These are phyloP conservation scores for Quercus berberidifolia DNA, from an alignment of 306 rosid species.

Conservation along the genomic window DNA sequence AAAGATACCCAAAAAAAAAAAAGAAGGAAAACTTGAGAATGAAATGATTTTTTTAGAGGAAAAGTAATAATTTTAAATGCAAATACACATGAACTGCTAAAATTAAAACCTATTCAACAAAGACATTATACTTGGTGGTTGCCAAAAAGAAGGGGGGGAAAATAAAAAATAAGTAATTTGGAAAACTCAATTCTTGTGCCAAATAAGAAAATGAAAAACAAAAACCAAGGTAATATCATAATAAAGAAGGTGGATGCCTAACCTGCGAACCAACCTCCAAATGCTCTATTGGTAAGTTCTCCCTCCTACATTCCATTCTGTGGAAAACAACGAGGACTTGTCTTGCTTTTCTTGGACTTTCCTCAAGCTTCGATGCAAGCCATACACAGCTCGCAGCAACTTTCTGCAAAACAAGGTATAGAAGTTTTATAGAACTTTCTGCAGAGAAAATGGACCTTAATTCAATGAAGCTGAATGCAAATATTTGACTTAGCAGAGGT, in stretches of 20 bases:
- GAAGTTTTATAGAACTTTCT: background rate
- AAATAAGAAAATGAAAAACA: background rate
- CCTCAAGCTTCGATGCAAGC: conserved; percentile 51
- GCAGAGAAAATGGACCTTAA: background rate
- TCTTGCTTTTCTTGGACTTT: conserved; percentile 72
- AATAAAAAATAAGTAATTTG: background rate
- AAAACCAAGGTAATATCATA: background rate
- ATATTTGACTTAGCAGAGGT: background rate
- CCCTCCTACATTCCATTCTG: conserved; percentile 95
- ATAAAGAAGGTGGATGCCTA: conserved; percentile 18
- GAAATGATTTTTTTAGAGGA: background rate
- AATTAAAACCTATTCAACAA: background rate
- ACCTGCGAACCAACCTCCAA: conserved; percentile 88
- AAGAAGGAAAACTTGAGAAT: too few relatives aligned
- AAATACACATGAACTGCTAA: background rate
- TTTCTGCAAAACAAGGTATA: conserved; percentile 51
- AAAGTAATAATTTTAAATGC: background rate
- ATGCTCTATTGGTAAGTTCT: conserved; percentile 69
- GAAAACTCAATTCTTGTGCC: background rate
- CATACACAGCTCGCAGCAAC: conserved; percentile 95
- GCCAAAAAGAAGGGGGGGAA: background rate
- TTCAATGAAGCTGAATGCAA: background rate
- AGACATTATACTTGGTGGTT: background rate
- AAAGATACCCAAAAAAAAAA: background rate
- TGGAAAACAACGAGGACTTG: conserved; percentile 88